phyloP scores from a whole-genome alignment of 306 rosid species.

The Canavalia gladiata region DNA sequence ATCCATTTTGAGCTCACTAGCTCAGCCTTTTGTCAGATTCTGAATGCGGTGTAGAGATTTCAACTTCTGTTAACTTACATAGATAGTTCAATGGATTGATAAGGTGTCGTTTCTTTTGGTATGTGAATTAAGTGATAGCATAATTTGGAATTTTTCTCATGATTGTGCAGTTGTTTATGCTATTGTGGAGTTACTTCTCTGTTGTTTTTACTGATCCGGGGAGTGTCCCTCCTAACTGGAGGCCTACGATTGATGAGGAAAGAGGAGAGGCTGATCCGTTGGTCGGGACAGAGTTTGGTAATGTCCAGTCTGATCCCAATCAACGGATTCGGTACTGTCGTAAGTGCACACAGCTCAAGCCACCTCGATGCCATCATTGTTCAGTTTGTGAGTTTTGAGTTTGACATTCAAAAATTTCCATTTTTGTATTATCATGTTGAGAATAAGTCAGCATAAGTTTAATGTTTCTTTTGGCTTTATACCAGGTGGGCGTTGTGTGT shows the following conservation, averaged over 20 bases:
- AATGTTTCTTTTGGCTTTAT: slow-evolving; percentile 37
- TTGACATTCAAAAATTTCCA: not conserved
- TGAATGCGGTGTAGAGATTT: slow-evolving; percentile 19
- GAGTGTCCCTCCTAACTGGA: slow-evolving; percentile 90
- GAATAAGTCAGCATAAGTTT: slow-evolving; percentile 24
- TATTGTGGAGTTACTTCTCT: slow-evolving; percentile 96
- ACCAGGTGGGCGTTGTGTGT: slow-evolving; percentile 96
- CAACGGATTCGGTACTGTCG: slow-evolving; percentile 81
- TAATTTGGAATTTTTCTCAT: slow-evolving; percentile 41
- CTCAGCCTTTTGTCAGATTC: slow-evolving; percentile 1
- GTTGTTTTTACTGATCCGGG: slow-evolving; percentile 98
- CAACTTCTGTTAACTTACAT: not conserved
- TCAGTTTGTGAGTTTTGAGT: slow-evolving; percentile 87
- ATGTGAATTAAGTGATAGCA: slow-evolving; percentile 32
- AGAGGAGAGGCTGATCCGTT: slow-evolving; percentile 91
- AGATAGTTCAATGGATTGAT: not conserved
- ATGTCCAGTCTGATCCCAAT: slow-evolving; percentile 62
- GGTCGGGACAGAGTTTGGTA: slow-evolving; percentile 68
- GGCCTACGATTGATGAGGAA: slow-evolving; percentile 90
- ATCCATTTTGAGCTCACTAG: not conserved
- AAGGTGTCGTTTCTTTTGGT: slow-evolving; percentile 15
- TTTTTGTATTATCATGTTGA: slow-evolving; percentile 10
- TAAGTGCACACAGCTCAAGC: slow-evolving; percentile 89
- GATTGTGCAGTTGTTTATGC: slow-evolving; percentile 86
- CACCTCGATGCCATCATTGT: slow-evolving; percentile 97